Evolutionary conservation across 2,329 filamentous ascomycete species (phyloP).

Genomic region (Botryotinia globosa): DNA sequence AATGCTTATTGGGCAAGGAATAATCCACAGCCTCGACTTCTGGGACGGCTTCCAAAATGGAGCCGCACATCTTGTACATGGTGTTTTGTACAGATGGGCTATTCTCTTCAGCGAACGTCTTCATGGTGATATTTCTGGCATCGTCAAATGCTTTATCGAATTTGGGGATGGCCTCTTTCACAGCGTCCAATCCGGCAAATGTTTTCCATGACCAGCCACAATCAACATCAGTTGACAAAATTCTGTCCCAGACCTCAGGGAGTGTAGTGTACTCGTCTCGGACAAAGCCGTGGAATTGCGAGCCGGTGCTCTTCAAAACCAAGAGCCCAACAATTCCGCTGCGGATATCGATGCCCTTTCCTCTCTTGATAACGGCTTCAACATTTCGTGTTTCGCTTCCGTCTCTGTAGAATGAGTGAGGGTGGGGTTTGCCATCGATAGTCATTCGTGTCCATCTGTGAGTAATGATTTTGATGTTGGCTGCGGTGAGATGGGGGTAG

Average conservation of each 20-base stretch:
- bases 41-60: slow-evolving; percentile 75
- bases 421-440: slow-evolving; percentile 84
- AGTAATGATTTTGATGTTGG: slow-evolving; percentile 76
- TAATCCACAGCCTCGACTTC: slow-evolving; percentile 74
- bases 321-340: slow-evolving; percentile 78
- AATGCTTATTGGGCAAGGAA: slow-evolving; percentile 94
- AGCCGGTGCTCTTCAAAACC: slow-evolving; percentile 94
- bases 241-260: slow-evolving; percentile 88
- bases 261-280: slow-evolving; percentile 92
- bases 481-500: slow-evolving; percentile 83
- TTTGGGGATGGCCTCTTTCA: slow-evolving; percentile 58
- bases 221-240: slow-evolving; percentile 90
- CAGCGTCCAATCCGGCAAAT: slow-evolving; percentile 64
- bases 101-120: slow-evolving; percentile 84
- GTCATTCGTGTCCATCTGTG: slow-evolving; percentile 91
- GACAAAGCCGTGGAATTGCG: slow-evolving; percentile 91
- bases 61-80: slow-evolving; percentile 98
- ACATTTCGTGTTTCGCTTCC: slow-evolving; percentile 84
- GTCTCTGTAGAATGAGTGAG: slow-evolving; percentile 91
- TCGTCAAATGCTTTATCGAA: slow-evolving; percentile 79
- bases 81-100: slow-evolving; percentile 93
- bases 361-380: slow-evolving; percentile 65
- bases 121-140: slow-evolving; percentile 82
- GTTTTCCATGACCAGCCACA: slow-evolving; percentile 80
- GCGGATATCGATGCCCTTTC: slow-evolving; percentile 68